These are phyloP conservation scores for Populus ilicifolia DNA, from an alignment of 345 rosid genomes.

Conservation along the genomic window DNA sequence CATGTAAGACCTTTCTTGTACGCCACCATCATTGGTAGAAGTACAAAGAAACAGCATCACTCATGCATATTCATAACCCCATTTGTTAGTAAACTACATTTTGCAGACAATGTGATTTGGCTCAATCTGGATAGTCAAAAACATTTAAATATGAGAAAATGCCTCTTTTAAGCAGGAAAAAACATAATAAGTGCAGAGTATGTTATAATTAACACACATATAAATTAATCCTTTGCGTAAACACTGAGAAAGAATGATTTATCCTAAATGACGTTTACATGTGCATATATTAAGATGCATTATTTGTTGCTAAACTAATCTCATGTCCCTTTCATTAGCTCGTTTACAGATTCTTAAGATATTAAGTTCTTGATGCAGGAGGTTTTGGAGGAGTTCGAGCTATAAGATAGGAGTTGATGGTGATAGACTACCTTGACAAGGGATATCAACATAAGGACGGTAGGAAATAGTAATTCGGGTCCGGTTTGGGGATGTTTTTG, in stretches of 20 bases:
- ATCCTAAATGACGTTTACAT: neutral
- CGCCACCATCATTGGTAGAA: neutral
- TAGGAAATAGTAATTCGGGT: too few relatives aligned
- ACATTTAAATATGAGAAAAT: neutral
- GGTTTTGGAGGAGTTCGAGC: too few relatives aligned
- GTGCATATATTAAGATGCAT: neutral
- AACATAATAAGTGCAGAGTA: neutral
- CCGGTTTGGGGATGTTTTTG: too few relatives aligned
- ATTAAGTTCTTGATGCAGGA: neutral
- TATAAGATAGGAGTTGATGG: too few relatives aligned
- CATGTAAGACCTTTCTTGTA: neutral
- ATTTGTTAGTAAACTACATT: neutral
- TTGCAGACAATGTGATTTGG: neutral
- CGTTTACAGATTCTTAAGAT: neutral
- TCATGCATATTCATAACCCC: neutral
- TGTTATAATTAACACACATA: neutral
- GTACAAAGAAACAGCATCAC: slow-evolving; percentile 1
- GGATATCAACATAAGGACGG: too few relatives aligned
- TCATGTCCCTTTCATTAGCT: neutral
- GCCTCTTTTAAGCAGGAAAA: neutral
- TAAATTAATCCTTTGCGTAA: neutral
- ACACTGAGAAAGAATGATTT: neutral
- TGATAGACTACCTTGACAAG: too few relatives aligned
- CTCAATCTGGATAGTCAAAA: neutral
- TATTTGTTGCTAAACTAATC: neutral